Base-by-base conservation (phyloP, 1,139 yeast species). In the Yamadazyma dendronema region DNA sequence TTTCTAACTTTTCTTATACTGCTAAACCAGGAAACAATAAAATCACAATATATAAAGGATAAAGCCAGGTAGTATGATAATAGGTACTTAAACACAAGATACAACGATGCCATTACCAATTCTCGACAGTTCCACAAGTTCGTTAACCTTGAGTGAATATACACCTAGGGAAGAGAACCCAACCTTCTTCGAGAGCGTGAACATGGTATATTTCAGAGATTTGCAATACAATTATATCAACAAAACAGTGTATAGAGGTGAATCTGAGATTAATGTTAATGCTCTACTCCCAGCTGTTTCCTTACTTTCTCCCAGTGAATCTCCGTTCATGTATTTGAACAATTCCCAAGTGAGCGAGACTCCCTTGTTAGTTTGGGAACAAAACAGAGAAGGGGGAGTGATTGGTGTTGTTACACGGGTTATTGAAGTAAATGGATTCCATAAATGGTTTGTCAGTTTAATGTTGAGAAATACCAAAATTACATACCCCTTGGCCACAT, bases 171-270 rank as follows among this genome's bases (percentile, higher is more conserved):
- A 26, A 9, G 21, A 21, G 1, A 42, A 43, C 15, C 44, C 46
- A 26, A 61, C 72, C n/a, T 54, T 60, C 14, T 67, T 55, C 37
- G 70, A 66, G 40, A 52, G 54, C 34, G 54, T 67, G n/a, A 49
- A 54, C 17, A 49, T 51, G 44, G 50, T 65, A 41, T 67, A 66
- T 52, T 52, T 57, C 34, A 55, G 70, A 31, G 50, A 57, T 35
- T 7, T 11, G 8, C 16, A 39, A 8, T 34, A 31, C 25, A 28
- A 38, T 1, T 12, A 36, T 17, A 22, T 37, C 16, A 43, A 41
- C 28, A 23, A 21, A 9, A 30, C 27, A 15, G 33, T 34, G 14
- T 46, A 41, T 35, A 32, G 37, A 24, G 40, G 28, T 11, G 25
- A 33, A 6, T 22, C 24, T 9, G 6, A 10, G 6, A 13, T 46